Evolutionary conservation across 2,329 filamentous ascomycete species (phyloP), one percentile per base, ranked within the genome.

Genomic region (Cercospora sesami): DNA sequence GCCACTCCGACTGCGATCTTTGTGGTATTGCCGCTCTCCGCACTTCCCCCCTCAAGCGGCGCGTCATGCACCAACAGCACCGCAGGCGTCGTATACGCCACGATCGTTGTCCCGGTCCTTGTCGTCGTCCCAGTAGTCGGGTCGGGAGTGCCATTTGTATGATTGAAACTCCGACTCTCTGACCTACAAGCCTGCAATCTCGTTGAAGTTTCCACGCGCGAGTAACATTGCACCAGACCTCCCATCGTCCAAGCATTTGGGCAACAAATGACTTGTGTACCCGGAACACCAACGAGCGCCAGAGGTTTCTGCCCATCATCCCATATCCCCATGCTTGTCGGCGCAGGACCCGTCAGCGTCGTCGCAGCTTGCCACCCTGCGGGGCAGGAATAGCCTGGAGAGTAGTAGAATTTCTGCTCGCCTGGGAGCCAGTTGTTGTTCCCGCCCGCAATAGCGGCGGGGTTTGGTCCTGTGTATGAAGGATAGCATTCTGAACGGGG

Each of bases 41-140:
- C 23, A 23, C 28, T 18, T 5, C 5, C 21, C 2, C 62, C 51
- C 12, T 42, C 26, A n/a, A 26, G 33, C 16, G 30, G 26, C 9
- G 42, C 39, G 9, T 60, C 58, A 23, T 61, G 45, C 26, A 61
- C 21, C 31, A 66, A 45, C 9, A 66, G 26, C n/a, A 66, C 30
- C 5, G 64, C 64, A 57, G 64, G 57, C 30, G 64, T 66, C 36
- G 64, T 66, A 26, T 66, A 66, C 2, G 64, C 64, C n/a, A 60
- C 58, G 16, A 63, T 39, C 26, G 61, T 63, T 6, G 55, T 18
- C 18, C 55, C 55, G 16, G 39, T 53, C 16, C 28, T 36, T 7
- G 23, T 45, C 16, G 39, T 33, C 9, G 26, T n/a, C 18, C 23
- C 33, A 8, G 36, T 39, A n/a, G 36, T 39, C 36, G 36, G 14